Evolutionary conservation across 108 stramenopile genomes (phyloP).

Genomic region (Mayamaea pseudoterrestris): DNA sequence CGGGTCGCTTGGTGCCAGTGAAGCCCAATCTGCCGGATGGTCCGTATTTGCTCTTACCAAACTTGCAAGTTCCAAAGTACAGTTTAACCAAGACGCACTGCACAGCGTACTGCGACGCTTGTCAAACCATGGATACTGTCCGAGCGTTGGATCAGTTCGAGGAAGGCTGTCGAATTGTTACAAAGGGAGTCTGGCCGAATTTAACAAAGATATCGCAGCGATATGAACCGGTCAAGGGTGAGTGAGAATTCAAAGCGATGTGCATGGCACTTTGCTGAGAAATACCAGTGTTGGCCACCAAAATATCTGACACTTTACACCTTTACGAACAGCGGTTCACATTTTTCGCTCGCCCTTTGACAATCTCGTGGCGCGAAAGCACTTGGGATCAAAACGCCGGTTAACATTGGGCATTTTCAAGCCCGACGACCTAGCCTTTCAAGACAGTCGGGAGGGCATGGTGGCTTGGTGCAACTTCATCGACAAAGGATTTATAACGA

Average conservation of each 20-base stretch:
- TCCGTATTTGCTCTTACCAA: no score
- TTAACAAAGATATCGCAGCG: no score
- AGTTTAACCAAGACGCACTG: conserved; percentile 76
- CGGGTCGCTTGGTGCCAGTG: neutral
- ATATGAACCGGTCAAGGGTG: no score
- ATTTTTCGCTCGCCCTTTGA: conserved; percentile 50
- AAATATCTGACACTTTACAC: conserved; percentile 12
- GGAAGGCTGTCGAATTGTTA: conserved; percentile 5
- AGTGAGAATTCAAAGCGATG: no score
- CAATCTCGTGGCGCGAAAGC: conserved; percentile 43
- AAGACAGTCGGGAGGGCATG: conserved; percentile 19
- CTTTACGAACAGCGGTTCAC: conserved; percentile 28
- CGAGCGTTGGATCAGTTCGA: conserved; percentile 12
- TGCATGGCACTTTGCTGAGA: no score
- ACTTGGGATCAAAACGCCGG: conserved; percentile 13
- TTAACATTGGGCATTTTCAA: conserved; percentile 1
- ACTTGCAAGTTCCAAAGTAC: conserved; percentile 19
- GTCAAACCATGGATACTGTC: conserved; percentile 33
- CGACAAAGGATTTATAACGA: no score
- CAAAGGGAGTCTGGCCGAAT: no score
- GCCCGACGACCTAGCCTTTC: neutral
- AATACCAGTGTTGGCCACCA: no score
- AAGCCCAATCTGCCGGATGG: neutral
- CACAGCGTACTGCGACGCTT: conserved; percentile 33
- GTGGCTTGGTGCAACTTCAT: conserved; percentile 16